Conservation (phyloP, 768 basidiomycete species). For the Rhodotorula diobovata region DNA sequence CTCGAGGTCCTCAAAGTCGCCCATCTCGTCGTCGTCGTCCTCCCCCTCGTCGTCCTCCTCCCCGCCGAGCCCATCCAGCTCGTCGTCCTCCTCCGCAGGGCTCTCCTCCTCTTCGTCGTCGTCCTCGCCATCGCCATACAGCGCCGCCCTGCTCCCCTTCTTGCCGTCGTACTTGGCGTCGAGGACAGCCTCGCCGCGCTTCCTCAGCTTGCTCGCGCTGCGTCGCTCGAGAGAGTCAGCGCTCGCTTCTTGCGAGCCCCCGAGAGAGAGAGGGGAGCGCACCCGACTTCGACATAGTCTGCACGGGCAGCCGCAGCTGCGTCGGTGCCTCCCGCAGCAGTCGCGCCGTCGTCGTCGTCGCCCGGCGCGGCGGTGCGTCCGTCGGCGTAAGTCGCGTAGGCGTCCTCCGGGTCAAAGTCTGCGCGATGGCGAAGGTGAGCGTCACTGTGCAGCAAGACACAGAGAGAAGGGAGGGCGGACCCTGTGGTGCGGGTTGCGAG, state of each 20-base stretch:
- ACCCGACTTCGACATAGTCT: conserved; percentile 86
- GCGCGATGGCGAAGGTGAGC: conserved; percentile 13
- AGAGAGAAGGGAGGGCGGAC: conserved; percentile 48
- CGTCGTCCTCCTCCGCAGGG: conserved; percentile 22
- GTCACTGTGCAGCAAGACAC: not conserved
- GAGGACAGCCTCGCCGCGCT: conserved; percentile 59
- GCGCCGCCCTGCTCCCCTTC: conserved; percentile 59
- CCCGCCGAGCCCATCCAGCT: conserved; percentile 8
- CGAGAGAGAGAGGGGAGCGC: conserved; percentile 42
- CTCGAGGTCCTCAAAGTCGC: conserved; percentile 43
- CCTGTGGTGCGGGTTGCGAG: conserved; percentile 63
- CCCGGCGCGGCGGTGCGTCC: conserved; percentile 47
- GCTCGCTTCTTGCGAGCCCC: not conserved
- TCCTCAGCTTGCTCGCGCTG: conserved; percentile 68
- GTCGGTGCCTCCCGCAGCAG: not conserved
- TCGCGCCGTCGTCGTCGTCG: not conserved
- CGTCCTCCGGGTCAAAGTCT: conserved; percentile 75
- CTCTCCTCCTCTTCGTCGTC: conserved; percentile 23
- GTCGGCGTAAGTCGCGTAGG: conserved; percentile 53
- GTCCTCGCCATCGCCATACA: conserved; percentile 46
- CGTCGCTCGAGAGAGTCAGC: not conserved
- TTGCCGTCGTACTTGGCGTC: conserved; percentile 77
- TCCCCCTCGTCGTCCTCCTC: not conserved
- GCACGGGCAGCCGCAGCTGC: conserved; percentile 52
- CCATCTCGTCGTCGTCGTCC: conserved; percentile 31